Conservation (phyloP, 495 filamentous ascomycete species). For the Mytilinidion resinicola region DNA sequence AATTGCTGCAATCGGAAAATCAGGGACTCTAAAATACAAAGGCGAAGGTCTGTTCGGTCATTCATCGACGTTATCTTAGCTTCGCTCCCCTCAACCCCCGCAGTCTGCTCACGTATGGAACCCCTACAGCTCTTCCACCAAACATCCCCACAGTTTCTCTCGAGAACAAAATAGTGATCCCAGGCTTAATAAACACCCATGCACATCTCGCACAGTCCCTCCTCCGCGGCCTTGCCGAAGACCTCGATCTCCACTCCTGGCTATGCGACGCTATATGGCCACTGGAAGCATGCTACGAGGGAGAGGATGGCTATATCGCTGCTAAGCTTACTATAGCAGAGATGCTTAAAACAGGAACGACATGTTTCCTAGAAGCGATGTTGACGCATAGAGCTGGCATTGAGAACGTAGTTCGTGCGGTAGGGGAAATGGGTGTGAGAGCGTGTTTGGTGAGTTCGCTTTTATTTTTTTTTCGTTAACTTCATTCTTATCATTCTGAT, state of each 20-base stretch:
- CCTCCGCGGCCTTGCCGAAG: conserved; percentile 44
- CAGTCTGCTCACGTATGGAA: neutral
- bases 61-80: neutral
- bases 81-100: too few relatives aligned
- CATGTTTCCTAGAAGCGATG: conserved; percentile 49
- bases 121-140: conserved; percentile 7
- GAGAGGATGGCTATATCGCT: conserved; percentile 44
- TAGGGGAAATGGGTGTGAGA: conserved; percentile 45
- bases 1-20: conserved; percentile 44
- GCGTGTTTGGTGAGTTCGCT: conserved; percentile 39
- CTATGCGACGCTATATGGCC: conserved; percentile 46
- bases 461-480: neutral
- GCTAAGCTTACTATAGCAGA: conserved; percentile 45
- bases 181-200: conserved; percentile 46
- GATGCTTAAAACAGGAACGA: conserved; percentile 48
- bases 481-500: too few relatives aligned
- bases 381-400: conserved; percentile 45
- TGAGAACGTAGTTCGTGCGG: conserved; percentile 42
- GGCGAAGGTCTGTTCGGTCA: neutral
- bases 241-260: conserved; percentile 44
- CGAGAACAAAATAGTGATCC: conserved; percentile 42
- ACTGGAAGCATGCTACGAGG: conserved; percentile 42
- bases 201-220: conserved; percentile 47
- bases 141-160: conserved; percentile 29
- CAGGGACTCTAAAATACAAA: conserved; percentile 7